Percentiles rank a stretch among this genome's conserved stretches.
Evolutionary conservation across 2,329 filamentous ascomycete genomes (phyloP).

Genomic region (Diaporthe sp.): DNA sequence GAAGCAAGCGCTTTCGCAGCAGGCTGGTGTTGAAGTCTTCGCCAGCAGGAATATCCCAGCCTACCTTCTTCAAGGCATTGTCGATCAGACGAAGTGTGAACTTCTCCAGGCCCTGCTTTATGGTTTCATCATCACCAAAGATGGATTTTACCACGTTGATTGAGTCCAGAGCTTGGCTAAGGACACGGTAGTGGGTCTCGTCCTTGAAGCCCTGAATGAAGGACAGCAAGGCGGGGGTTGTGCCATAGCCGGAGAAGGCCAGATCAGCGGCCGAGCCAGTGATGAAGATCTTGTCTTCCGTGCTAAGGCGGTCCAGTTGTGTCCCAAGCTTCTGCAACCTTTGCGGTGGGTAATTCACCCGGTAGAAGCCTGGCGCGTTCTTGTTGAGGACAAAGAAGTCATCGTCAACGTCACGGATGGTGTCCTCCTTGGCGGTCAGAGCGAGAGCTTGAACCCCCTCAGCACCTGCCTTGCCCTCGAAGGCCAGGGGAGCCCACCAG

Average conservation of each 20-base stretch:
- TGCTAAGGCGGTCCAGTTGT: conserved; percentile 81
- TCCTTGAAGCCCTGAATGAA: conserved; percentile 87
- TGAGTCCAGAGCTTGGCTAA: conserved; percentile 86
- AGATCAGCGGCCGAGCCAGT: conserved; percentile 91
- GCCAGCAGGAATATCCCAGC: conserved; percentile 84
- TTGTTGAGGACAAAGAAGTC: conserved; percentile 96
- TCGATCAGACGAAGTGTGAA: conserved; percentile 85
- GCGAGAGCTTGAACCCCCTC: conserved; percentile 75
- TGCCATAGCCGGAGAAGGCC: conserved; percentile 87
- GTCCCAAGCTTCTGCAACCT: conserved; percentile 85
- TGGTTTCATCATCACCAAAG: conserved; percentile 81
- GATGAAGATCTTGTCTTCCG: conserved; percentile 93
- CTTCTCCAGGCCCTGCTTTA: conserved; percentile 80
- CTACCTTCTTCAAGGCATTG: conserved; percentile 81
- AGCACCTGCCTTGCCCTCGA: conserved; percentile 81
- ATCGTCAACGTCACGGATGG: conserved; percentile 79
- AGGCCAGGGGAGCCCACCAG: conserved; percentile 95
- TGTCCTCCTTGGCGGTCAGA: conserved; percentile 82
- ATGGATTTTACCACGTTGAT: conserved; percentile 85
- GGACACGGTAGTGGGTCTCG: conserved; percentile 90
- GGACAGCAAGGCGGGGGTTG: conserved; percentile 83
- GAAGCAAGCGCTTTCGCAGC: conserved; percentile 85
- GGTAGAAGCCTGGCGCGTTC: conserved; percentile 88
- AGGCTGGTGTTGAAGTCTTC: conserved; percentile 89
- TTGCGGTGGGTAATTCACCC: conserved; percentile 91